Conservation (phyloP, 2,329 filamentous ascomycete genomes). For the Colletotrichum kahawae region DNA sequence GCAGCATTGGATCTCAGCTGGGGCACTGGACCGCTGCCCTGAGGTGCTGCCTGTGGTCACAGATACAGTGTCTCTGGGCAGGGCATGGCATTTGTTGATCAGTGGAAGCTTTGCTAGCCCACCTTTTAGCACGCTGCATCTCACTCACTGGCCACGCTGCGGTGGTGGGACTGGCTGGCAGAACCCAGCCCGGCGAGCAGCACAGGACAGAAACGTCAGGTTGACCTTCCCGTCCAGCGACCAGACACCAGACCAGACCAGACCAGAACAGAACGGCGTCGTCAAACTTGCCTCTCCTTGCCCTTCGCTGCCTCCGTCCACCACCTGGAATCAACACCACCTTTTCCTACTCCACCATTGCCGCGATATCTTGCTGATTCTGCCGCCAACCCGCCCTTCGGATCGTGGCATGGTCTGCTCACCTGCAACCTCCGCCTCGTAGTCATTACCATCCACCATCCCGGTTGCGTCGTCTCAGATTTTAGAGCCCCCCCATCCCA, state of each 20-base stretch:
- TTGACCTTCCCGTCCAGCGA: neutral
- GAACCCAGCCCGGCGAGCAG: neutral
- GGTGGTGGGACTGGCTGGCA: neutral
- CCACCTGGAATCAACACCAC: slow-evolving; percentile 18
- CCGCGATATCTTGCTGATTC: slow-evolving; percentile 9
- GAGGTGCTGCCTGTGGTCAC: neutral
- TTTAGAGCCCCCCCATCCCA: slow-evolving; percentile 21
- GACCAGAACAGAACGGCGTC: slow-evolving; percentile 15
- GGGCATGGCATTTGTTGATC: neutral
- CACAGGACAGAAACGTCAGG: neutral
- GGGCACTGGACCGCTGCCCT: neutral
- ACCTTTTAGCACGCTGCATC: neutral
- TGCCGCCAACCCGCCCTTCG: slow-evolving; percentile 10
- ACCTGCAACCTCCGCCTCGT: slow-evolving; percentile 8
- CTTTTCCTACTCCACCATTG: slow-evolving; percentile 9
- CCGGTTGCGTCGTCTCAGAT: slow-evolving; percentile 22
- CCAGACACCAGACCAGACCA: neutral
- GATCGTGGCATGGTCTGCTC: slow-evolving; percentile 21
- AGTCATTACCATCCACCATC: slow-evolving; percentile 11
- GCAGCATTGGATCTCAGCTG: neutral
- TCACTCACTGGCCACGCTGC: neutral
- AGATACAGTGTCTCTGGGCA: slow-evolving; percentile 13
- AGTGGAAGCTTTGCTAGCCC: slow-evolving; percentile 10
- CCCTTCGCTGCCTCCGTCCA: slow-evolving; percentile 7
- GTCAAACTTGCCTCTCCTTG: slow-evolving; percentile 23